phyloP scores from a whole-genome alignment of 495 filamentous ascomycete species.

The Penicillium mononematosum region DNA sequence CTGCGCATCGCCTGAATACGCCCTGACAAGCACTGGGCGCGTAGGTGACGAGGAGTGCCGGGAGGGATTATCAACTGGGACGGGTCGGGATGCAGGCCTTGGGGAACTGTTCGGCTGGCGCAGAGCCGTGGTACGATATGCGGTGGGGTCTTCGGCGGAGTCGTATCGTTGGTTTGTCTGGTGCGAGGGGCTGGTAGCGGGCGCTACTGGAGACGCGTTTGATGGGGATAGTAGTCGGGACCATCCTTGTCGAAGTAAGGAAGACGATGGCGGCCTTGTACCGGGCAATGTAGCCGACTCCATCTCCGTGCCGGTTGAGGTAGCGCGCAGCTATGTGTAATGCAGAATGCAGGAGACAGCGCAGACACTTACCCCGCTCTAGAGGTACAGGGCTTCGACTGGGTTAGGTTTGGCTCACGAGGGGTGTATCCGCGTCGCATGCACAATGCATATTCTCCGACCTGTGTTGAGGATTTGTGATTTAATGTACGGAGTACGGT shows the following conservation, averaged over 20 bases:
- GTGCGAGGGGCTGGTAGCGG: slow-evolving; percentile 22
- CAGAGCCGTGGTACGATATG: slow-evolving; percentile 31
- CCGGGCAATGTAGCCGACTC: slow-evolving; percentile 33
- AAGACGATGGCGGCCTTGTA: slow-evolving; percentile 32
- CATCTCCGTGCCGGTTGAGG: slow-evolving; percentile 26
- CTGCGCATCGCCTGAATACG: slow-evolving; percentile 41
- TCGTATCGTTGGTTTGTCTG: slow-evolving; percentile 27
- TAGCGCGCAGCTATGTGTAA: slow-evolving; percentile 8
- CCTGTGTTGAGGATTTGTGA: slow-evolving; percentile 17
- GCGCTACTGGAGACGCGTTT: slow-evolving; percentile 23
- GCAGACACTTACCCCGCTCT: slow-evolving; percentile 26
- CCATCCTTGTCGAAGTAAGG: slow-evolving; percentile 34
- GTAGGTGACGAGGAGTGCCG: slow-evolving; percentile 29
- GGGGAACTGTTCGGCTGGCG: slow-evolving; percentile 31
- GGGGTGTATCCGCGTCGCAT: slow-evolving; percentile 22
- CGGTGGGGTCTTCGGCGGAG: slow-evolving; percentile 17
- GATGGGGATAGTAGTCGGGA: slow-evolving; percentile 29
- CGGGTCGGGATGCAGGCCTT: slow-evolving; percentile 26
- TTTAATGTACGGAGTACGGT: too few species aligned
- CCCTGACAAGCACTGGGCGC: slow-evolving; percentile 47
- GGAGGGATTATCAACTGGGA: slow-evolving; percentile 19
- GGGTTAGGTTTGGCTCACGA: slow-evolving; percentile 18
- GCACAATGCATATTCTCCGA: slow-evolving; percentile 16
- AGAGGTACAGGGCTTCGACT: slow-evolving; percentile 11
- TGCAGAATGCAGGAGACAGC: slow-evolving; percentile 20